Evolutionary conservation across 176 grass and related monocot genomes (phyloP).

Genomic region (Sorghum bicolor): DNA sequence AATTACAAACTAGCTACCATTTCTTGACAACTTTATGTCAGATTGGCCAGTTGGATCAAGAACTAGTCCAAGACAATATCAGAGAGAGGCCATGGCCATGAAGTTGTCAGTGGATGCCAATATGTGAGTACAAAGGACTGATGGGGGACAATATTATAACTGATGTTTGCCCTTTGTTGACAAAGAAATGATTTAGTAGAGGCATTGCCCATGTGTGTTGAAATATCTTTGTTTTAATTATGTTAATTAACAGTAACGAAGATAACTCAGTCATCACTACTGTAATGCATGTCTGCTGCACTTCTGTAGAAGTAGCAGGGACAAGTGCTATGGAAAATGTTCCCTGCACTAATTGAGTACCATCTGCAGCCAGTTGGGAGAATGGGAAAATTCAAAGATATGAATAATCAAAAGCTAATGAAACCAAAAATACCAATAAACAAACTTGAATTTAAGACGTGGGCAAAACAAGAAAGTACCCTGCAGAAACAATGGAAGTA

Average conservation of each 20-base stretch:
- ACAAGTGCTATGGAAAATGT: neutral
- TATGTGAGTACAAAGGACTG: neutral
- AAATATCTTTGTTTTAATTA: neutral
- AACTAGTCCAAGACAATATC: neutral
- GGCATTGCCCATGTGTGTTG: neutral
- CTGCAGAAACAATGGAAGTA: constrained; percentile 29
- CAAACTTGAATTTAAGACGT: constrained; percentile 8
- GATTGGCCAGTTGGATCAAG: neutral
- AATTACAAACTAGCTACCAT: neutral
- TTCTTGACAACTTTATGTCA: neutral
- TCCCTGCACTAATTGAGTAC: neutral
- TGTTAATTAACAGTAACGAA: neutral
- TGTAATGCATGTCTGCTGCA: neutral
- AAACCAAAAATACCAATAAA: neutral
- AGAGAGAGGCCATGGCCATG: neutral
- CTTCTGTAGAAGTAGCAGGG: neutral
- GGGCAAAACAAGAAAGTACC: constrained; percentile 21
- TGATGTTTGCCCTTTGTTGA: neutral
- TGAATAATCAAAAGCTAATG: constrained; percentile 23
- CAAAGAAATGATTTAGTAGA: neutral
- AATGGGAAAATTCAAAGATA: constrained; percentile 17
- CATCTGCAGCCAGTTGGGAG: neutral
- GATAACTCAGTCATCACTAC: constrained; percentile 6
- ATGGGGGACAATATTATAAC: neutral
- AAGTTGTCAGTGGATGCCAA: neutral